phyloP scores from a whole-genome alignment of 805 yeast genomes.

The Tetrapisispora phaffii region DNA sequence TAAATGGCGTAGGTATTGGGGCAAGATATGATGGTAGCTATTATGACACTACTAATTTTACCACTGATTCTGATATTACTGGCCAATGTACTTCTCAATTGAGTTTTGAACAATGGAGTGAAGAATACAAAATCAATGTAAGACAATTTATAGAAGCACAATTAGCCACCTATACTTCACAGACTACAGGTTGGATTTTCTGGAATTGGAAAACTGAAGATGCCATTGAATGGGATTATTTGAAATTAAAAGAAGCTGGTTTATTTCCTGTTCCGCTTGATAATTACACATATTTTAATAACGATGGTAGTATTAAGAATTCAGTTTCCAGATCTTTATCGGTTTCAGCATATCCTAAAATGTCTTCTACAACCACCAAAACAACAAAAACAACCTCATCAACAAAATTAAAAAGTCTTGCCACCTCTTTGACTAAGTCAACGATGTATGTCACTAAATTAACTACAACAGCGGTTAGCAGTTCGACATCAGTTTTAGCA shows the following conservation, averaged over 20 bases:
- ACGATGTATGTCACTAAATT: neutral
- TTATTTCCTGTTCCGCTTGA: constrained; percentile 56
- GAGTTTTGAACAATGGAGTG: constrained; percentile 33
- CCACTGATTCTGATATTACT: constrained; percentile 5
- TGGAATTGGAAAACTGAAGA: constrained; percentile 65
- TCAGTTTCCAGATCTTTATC: constrained; percentile 8
- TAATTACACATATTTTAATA: constrained; percentile 39
- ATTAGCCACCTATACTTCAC: constrained; percentile 39
- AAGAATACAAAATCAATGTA: constrained; percentile 33
- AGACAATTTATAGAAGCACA: constrained; percentile 54
- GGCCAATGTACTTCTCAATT: constrained; percentile 34
- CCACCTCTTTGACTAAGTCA: neutral
- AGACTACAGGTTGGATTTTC: constrained; percentile 52
- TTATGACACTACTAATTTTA: constrained; percentile 15
- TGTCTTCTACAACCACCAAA: neutral
- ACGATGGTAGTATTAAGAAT: constrained; percentile 16
- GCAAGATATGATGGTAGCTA: constrained; percentile 49
- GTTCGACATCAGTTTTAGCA: neutral
- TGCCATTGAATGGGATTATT: constrained; percentile 60
- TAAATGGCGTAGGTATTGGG: constrained; percentile 62
- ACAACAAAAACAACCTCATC: neutral
- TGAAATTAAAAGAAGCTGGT: constrained; percentile 37
- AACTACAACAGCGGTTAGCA: neutral
- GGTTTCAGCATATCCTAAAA: constrained; percentile 9
- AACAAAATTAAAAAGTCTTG: neutral